Conservation (phyloP, 768 basidiomycete species). For the Wakefieldia striispora region DNA sequence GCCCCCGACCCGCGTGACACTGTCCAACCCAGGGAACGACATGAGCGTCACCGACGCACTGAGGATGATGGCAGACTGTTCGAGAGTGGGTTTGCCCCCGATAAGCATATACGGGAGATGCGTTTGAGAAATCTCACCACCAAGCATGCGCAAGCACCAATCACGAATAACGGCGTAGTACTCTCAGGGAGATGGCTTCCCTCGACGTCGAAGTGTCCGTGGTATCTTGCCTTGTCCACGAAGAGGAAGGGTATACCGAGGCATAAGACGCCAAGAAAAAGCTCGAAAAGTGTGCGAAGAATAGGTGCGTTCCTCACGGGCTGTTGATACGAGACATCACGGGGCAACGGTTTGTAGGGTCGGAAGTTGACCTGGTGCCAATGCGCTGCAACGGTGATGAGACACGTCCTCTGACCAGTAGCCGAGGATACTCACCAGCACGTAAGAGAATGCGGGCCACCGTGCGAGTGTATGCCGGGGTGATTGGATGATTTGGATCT, state of each 20-base stretch:
- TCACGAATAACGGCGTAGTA: constrained; percentile 56
- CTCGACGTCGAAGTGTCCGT: constrained; percentile 58
- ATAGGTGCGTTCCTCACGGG: constrained; percentile 36
- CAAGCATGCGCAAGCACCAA: constrained; percentile 64
- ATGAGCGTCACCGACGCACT: constrained; percentile 83
- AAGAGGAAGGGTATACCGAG: constrained; percentile 82
- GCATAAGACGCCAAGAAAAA: constrained; percentile 62
- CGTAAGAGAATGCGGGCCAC: constrained; percentile 68
- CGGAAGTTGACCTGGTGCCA: constrained; percentile 75
- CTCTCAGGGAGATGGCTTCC: constrained; percentile 42
- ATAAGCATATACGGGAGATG: constrained; percentile 2
- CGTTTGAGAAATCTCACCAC: constrained; percentile 44
- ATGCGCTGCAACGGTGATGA: constrained; percentile 38
- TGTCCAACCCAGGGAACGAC: constrained; percentile 72
- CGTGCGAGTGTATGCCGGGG: constrained; percentile 55
- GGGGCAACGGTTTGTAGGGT: constrained; percentile 63
- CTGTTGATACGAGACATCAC: constrained; percentile 39
- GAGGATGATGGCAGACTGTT: constrained; percentile 73
- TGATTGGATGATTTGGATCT: constrained; percentile 24
- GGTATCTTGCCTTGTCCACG: constrained; percentile 46
- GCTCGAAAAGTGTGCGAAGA: constrained; percentile 50
- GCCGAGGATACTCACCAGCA: constrained; percentile 47
- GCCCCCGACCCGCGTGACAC: constrained; percentile 57
- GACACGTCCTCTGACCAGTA: background rate
- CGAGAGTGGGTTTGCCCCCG: constrained; percentile 1